These are phyloP conservation scores for Phytopythium aichiense DNA, from an alignment of 352 stramenopile species.

Conservation along the genomic window DNA sequence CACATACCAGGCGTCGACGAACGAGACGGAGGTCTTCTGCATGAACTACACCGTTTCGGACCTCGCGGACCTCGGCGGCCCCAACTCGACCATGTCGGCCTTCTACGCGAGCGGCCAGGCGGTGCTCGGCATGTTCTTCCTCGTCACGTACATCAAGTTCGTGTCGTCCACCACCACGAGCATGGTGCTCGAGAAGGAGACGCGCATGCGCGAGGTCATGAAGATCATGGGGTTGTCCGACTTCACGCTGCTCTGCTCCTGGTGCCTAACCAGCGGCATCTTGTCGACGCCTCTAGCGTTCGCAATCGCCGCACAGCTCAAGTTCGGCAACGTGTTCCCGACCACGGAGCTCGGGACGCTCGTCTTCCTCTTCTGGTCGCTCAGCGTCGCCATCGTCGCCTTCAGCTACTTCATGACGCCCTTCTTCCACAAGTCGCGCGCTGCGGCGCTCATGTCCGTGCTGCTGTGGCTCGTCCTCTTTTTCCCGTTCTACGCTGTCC, in stretches of 20 bases:
- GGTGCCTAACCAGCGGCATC: conserved; percentile 44
- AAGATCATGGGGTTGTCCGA: conserved; percentile 82
- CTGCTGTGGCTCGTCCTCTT: conserved; percentile 71
- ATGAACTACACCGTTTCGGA: conserved; percentile 20
- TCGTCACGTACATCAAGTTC: conserved; percentile 48
- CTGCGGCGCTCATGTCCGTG: conserved; percentile 56
- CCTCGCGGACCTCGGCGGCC: conserved; percentile 27
- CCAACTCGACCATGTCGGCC: conserved; percentile 38
- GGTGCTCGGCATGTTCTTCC: conserved; percentile 54
- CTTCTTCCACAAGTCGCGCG: conserved; percentile 69
- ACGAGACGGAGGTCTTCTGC: conserved; percentile 29
- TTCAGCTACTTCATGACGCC: conserved; percentile 66
- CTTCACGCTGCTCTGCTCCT: conserved; percentile 54
- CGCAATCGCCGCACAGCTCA: conserved; percentile 44
- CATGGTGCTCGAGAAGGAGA: conserved; percentile 84
- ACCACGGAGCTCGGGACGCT: conserved; percentile 53
- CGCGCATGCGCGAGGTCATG: conserved; percentile 72
- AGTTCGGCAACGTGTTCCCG: conserved; percentile 65
- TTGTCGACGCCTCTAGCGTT: conserved; percentile 50
- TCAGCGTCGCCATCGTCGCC: conserved; percentile 51
- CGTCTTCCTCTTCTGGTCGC: conserved; percentile 60
- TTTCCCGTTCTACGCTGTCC: conserved; percentile 67
- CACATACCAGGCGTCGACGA: conserved; percentile 18
- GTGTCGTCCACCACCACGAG: conserved; percentile 61
- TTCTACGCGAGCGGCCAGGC: conserved; percentile 66